These are phyloP conservation scores for Striga asiatica DNA, from an alignment of 257 asterid genomes.

Conservation along the genomic window DNA sequence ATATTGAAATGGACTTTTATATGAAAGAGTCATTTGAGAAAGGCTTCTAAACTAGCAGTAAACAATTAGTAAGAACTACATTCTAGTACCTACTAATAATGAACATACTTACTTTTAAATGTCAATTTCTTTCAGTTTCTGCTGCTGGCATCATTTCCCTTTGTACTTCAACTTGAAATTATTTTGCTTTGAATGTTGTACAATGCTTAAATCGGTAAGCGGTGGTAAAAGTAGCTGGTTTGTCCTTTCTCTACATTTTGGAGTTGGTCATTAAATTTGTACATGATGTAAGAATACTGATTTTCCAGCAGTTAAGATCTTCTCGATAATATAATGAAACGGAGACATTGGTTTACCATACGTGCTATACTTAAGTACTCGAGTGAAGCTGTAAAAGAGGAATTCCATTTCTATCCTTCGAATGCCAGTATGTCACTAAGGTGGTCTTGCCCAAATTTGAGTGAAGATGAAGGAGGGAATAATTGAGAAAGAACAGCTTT, in stretches of 20 bases:
- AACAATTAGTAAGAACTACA: not conserved
- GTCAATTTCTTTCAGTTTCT: not conserved
- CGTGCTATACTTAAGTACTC: not conserved
- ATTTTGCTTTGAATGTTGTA: not conserved
- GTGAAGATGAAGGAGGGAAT: not conserved
- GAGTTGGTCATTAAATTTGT: not conserved
- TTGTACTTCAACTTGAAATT: not conserved
- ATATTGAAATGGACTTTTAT: too few relatives aligned
- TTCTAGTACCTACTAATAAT: not conserved
- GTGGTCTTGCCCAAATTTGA: not conserved
- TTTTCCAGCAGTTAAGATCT: not conserved
- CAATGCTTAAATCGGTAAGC: not conserved
- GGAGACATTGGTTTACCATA: not conserved
- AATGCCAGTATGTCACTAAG: too few relatives aligned
- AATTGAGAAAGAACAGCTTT: not conserved
- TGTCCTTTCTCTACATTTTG: too few relatives aligned
- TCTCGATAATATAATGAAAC: not conserved
- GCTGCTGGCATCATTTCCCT: not conserved
- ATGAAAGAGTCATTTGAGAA: too few relatives aligned
- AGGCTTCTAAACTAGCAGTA: not conserved
- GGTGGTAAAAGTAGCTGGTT: not conserved
- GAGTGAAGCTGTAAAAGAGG: not conserved
- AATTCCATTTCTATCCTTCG: not conserved
- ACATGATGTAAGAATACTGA: not conserved
- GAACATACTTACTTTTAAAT: not conserved